These are phyloP conservation scores for Blastobotrys ciferrii DNA, from an alignment of 1,139 yeast genomes.

Conservation along the genomic window DNA sequence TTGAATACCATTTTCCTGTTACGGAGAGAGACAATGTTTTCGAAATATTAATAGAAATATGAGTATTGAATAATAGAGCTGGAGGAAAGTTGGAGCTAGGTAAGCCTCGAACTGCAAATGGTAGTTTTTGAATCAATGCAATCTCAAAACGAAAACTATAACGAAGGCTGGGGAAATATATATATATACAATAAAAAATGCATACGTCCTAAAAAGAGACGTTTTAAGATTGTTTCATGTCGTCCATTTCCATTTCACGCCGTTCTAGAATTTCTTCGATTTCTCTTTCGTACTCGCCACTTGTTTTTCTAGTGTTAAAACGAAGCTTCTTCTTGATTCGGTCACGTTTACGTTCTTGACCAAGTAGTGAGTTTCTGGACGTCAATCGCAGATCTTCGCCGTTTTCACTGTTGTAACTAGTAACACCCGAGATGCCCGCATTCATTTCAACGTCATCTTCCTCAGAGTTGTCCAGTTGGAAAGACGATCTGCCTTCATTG, in stretches of 20 bases:
- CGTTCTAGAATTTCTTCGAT: constrained; percentile 39
- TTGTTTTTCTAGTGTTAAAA: constrained; percentile 29
- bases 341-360: constrained; percentile 38
- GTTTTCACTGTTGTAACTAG: background rate
- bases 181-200: background rate
- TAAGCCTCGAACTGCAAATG: no score
- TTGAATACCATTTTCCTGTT: no score
- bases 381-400: background rate
- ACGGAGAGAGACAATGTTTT: no score
- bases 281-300: constrained; percentile 40
- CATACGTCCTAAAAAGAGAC: background rate
- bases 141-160: background rate
- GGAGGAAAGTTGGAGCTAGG: no score
- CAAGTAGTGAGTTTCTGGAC: background rate
- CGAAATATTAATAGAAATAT: no score
- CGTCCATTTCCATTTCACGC: constrained; percentile 33
- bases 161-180: background rate
- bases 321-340: constrained; percentile 29
- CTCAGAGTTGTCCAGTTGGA: background rate
- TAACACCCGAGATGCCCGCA: constrained; percentile 3
- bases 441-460: constrained; percentile 21
- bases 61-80: no score
- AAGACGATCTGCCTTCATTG: constrained; percentile 13
- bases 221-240: constrained; percentile 11
- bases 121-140: no score